Percentiles rank a stretch among this genome's conserved stretches.
Conservation (phyloP, 371 early-diverging fungal genomes). For the Actinomortierella ambigua region DNA sequence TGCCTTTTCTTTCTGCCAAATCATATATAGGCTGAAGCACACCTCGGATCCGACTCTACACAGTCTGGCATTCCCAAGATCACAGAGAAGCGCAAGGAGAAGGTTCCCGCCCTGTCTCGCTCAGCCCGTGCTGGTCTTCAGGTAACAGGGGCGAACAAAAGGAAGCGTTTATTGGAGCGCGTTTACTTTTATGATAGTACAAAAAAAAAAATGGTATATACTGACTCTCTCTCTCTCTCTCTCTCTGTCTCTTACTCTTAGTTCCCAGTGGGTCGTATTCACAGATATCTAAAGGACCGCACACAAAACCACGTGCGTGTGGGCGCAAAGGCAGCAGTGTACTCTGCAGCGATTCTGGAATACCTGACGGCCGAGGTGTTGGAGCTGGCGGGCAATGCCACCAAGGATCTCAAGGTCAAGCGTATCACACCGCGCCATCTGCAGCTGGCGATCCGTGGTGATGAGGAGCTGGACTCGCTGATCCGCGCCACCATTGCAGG, state of each 20-base stretch:
- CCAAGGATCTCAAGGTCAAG: slow-evolving; percentile 89
- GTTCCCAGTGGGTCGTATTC: slow-evolving; percentile 91
- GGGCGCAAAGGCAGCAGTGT: slow-evolving; percentile 91
- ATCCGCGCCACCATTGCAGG: slow-evolving; percentile 92
- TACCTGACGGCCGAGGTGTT: slow-evolving; percentile 92
- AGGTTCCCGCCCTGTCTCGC: slow-evolving; percentile 61
- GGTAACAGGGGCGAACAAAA: slow-evolving; percentile 45
- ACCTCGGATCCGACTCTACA: slow-evolving; percentile 43
- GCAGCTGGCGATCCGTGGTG: slow-evolving; percentile 91
- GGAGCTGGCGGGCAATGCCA: slow-evolving; percentile 91
- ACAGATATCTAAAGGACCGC: slow-evolving; percentile 84
- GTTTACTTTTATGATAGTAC: not conserved
- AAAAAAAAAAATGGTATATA: slow-evolving; percentile 1
- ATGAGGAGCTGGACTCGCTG: slow-evolving; percentile 88
- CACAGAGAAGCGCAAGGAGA: slow-evolving; percentile 54
- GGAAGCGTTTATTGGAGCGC: too few species aligned
- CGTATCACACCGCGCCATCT: slow-evolving; percentile 90
- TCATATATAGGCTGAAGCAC: slow-evolving; percentile 35
- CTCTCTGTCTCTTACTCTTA: slow-evolving; percentile 23
- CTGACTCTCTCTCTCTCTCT: not conserved
- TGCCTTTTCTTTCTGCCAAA: not conserved
- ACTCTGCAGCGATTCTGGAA: slow-evolving; percentile 89
- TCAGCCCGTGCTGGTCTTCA: slow-evolving; percentile 72
- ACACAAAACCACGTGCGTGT: slow-evolving; percentile 82
- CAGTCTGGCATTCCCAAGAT: slow-evolving; percentile 20